These are phyloP conservation scores for Aspergillus calidoustus DNA, from an alignment of 2,329 filamentous ascomycete species.

Conservation along the genomic window DNA sequence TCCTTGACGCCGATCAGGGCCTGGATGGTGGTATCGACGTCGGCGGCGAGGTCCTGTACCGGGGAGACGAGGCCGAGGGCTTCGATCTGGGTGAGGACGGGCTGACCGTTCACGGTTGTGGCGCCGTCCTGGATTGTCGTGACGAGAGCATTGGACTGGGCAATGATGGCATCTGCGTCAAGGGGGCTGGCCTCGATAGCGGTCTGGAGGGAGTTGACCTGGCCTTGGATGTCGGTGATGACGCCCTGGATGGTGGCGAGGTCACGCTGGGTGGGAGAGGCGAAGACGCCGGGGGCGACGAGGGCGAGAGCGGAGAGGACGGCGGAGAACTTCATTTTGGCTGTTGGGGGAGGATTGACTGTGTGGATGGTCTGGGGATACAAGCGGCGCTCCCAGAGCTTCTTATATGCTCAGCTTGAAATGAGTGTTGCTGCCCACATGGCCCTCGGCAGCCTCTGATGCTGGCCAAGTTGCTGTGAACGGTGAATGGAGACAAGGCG, in stretches of 20 bases:
- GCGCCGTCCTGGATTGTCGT: constrained; percentile 19
- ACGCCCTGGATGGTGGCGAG: constrained; percentile 18
- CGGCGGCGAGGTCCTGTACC: constrained; percentile 18
- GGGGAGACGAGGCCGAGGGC: constrained; percentile 21
- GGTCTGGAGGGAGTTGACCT: constrained; percentile 18
- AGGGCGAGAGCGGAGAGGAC: constrained; percentile 3
- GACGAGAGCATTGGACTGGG: constrained; percentile 16
- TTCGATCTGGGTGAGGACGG: constrained; percentile 14
- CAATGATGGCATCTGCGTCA: constrained; percentile 13
- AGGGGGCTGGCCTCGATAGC: background rate
- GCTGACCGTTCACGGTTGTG: constrained; percentile 13
- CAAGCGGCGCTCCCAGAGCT: background rate
- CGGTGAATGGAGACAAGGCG: background rate
- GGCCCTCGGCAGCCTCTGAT: background rate
- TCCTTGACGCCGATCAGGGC: constrained; percentile 15
- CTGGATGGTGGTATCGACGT: constrained; percentile 12
- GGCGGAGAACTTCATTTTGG: constrained; percentile 19
- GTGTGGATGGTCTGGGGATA: background rate
- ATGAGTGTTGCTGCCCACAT: background rate
- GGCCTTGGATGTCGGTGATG: constrained; percentile 19
- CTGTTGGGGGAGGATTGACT: background rate
- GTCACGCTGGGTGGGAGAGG: constrained; percentile 19
- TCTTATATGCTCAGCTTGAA: background rate
- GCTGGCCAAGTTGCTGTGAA: background rate
- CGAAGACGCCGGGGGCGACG: constrained; percentile 16